Conservation (phyloP, 2,329 filamentous ascomycete genomes). For the Tolypocladium ophioglossoides region DNA sequence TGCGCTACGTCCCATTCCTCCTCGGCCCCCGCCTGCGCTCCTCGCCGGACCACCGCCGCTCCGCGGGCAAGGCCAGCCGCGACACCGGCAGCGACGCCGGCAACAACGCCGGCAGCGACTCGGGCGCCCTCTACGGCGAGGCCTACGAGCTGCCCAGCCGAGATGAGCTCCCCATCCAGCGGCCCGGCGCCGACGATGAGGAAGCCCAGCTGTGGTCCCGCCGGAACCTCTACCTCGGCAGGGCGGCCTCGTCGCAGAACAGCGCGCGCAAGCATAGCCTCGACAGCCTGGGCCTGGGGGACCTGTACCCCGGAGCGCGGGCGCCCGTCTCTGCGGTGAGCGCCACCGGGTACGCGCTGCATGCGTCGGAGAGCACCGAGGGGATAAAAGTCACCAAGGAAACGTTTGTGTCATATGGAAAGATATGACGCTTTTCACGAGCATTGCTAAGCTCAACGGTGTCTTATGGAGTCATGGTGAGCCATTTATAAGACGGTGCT, state of each 20-base stretch:
- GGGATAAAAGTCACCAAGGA: not conserved
- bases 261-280: conserved; percentile 4
- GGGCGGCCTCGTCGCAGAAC: not conserved
- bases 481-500: not conserved
- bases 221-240: not conserved
- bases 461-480: too few relatives aligned
- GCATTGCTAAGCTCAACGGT: not conserved
- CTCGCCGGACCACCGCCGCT: conserved; percentile 8
- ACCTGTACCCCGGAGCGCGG: conserved; percentile 4
- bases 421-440: not conserved
- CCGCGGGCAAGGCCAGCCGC: conserved; percentile 6
- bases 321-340: conserved; percentile 8
- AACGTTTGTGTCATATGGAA: not conserved
- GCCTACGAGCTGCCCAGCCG: conserved; percentile 13
- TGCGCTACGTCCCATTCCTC: conserved; percentile 18
- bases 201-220: conserved; percentile 12
- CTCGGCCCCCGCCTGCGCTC: conserved; percentile 12
- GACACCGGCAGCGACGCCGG: too few relatives aligned
- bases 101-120: too few relatives aligned
- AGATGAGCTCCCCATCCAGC: conserved; percentile 3
- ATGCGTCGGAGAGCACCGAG: not conserved
- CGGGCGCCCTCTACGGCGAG: conserved; percentile 4
- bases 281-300: conserved; percentile 8
- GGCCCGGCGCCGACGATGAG: conserved; percentile 10
- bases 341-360: conserved; percentile 5